These are phyloP conservation scores for Panicum hallii DNA, from an alignment of 202 grass and related monocot species.

Conservation along the genomic window DNA sequence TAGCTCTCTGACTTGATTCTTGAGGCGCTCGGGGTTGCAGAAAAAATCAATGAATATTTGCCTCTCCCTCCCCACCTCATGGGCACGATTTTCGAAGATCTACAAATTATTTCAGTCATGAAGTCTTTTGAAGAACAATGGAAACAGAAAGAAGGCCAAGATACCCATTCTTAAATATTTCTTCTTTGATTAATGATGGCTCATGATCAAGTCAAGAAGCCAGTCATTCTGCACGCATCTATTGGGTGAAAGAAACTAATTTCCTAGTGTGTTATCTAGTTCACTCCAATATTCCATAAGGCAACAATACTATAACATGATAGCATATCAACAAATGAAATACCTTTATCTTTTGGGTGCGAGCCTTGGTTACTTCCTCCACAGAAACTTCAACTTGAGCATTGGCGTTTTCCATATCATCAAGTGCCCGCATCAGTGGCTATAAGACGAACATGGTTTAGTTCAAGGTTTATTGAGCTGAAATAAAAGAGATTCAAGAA, in stretches of 20 bases:
- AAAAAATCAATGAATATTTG: conserved; percentile 98
- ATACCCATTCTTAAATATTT: background rate
- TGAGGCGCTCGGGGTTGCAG: conserved; percentile 88
- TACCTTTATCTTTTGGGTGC: conserved; percentile 97
- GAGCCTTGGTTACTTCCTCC: conserved; percentile 93
- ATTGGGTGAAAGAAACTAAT: background rate
- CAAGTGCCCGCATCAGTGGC: conserved; percentile 90
- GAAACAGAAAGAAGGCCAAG: background rate
- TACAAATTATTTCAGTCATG: conserved; percentile 16
- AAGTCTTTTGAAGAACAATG: conserved; percentile 31
- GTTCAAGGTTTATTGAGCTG: background rate
- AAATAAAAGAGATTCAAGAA: conserved; percentile 25
- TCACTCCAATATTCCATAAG: background rate
- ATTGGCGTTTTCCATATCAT: conserved; percentile 98
- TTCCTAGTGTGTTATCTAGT: background rate
- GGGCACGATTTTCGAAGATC: conserved; percentile 73
- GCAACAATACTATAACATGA: background rate
- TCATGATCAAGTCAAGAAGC: background rate
- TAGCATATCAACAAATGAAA: conserved; percentile 23
- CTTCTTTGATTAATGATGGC: conserved; percentile 4
- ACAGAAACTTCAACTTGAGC: conserved; percentile 90
- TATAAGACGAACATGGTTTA: conserved; percentile 41
- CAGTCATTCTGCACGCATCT: background rate
- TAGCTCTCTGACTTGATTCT: conserved; percentile 90
- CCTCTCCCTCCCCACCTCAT: conserved; percentile 95